Percentiles rank a stretch among this genome's conserved stretches.
phyloP scores from a whole-genome alignment of 331 rosid species.

The Quercus lobata region DNA sequence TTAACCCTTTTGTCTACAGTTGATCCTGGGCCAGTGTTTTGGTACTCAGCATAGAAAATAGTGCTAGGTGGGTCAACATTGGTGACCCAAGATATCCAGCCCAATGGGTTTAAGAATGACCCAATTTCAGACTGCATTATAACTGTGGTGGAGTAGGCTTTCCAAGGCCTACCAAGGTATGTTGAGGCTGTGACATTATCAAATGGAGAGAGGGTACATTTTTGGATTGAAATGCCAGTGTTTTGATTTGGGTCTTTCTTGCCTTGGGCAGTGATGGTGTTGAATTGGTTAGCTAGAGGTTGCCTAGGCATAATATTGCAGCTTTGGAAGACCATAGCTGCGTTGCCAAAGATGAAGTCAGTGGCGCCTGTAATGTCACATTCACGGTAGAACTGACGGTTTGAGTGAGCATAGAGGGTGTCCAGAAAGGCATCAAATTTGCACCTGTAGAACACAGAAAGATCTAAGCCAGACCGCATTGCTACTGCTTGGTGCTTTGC shows the following conservation, averaged over 20 bases:
- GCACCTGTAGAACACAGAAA: conserved; percentile 55
- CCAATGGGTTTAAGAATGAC: conserved; percentile 48
- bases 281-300: conserved; percentile 62
- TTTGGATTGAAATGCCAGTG: conserved; percentile 66
- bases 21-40: conserved; percentile 55
- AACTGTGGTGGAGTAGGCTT: conserved; percentile 57
- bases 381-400: conserved; percentile 83
- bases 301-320: conserved; percentile 67
- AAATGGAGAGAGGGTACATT: conserved; percentile 25
- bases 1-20: conserved; percentile 41
- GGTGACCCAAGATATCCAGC: conserved; percentile 56
- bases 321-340: conserved; percentile 60
- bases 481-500: conserved; percentile 84
- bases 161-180: conserved; percentile 85
- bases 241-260: conserved; percentile 63
- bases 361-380: conserved; percentile 75
- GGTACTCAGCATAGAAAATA: conserved; percentile 65
- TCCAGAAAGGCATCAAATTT: conserved; percentile 65
- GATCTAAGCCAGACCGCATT: conserved; percentile 66
- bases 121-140: conserved; percentile 51
- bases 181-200: conserved; percentile 46
- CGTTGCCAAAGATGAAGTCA: conserved; percentile 86
- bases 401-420: conserved; percentile 79
- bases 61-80: conserved; percentile 43
- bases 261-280: conserved; percentile 88